Percentiles rank a stretch among this genome's conserved stretches.
phyloP scores from a whole-genome alignment of 257 asterid species.

The Ballota nigra region DNA sequence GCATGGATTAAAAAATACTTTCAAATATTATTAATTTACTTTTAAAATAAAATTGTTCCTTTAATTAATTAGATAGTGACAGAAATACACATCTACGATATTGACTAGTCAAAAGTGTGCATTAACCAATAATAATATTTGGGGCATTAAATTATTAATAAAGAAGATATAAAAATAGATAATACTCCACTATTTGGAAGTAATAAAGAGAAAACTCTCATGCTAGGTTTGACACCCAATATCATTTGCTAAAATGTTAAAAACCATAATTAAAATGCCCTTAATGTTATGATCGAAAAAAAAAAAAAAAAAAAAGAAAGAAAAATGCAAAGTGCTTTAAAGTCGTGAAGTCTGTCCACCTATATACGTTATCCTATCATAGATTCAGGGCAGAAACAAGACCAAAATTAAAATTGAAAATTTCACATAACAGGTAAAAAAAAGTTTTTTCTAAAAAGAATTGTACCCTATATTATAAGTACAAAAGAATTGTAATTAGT shows the following conservation, averaged over 20 bases:
- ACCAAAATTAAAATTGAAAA: no score
- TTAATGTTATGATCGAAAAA: not conserved
- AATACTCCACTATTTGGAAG: not conserved
- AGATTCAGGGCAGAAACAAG: not conserved
- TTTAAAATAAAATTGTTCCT: no score
- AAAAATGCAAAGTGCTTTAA: not conserved
- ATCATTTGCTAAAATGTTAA: not conserved
- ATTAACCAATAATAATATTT: not conserved
- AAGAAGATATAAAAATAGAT: not conserved
- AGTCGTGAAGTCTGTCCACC: constrained; percentile 12
- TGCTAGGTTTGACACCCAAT: not conserved
- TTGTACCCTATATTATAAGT: no score
- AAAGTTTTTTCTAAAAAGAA: no score
- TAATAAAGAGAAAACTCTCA: not conserved
- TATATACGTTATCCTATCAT: not conserved
- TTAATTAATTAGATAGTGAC: no score
- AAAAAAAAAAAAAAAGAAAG: not conserved
- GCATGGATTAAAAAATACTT: not conserved
- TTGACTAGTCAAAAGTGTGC: not conserved
- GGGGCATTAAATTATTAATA: not conserved
- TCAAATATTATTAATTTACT: no score
- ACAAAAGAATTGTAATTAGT: no score
- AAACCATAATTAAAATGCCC: not conserved
- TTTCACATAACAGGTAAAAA: no score
- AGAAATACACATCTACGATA: not conserved